Percentiles rank a stretch among this genome's conserved stretches.
Conservation (phyloP, 1,139 yeast genomes). For the Pichia sp. region DNA sequence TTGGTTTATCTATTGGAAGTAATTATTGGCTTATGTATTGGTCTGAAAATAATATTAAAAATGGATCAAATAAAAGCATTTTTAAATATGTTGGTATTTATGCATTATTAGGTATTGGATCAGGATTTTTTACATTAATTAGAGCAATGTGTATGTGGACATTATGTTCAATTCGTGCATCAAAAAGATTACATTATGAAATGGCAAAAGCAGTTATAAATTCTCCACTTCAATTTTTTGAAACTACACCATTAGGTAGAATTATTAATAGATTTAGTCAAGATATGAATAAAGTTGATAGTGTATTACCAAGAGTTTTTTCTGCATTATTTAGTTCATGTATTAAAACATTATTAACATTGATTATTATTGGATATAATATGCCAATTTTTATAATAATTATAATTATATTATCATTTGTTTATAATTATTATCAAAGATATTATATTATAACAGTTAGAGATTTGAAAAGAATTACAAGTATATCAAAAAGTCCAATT, state of each 20-base stretch:
- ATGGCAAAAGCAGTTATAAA: constrained; percentile 60
- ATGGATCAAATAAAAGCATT: constrained; percentile 42
- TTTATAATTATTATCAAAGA: constrained; percentile 48
- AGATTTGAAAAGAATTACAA: constrained; percentile 49
- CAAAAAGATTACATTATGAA: constrained; percentile 51
- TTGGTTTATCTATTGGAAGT: constrained; percentile 42
- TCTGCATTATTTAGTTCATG: constrained; percentile 39
- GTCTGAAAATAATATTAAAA: constrained; percentile 46
- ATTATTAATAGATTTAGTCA: constrained; percentile 62
- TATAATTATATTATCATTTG: constrained; percentile 35
- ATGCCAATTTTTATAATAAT: constrained; percentile 47
- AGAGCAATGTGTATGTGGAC: constrained; percentile 51
- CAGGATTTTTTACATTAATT: constrained; percentile 41
- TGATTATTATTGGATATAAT: constrained; percentile 43
- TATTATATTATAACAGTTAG: constrained; percentile 49
- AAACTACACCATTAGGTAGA: constrained; percentile 77
- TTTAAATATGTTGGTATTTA: constrained; percentile 53
- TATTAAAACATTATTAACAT: constrained; percentile 42
- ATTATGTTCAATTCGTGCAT: constrained; percentile 59
- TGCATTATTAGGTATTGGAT: constrained; percentile 49
- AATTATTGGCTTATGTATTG: constrained; percentile 57
- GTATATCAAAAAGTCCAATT: constrained; percentile 51
- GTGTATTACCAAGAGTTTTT: constrained; percentile 42
- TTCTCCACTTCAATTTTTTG: constrained; percentile 74
- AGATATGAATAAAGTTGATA: constrained; percentile 62